Evolutionary conservation across 2,329 filamentous ascomycete genomes (phyloP).

Genomic region (Fusarium sp.): DNA sequence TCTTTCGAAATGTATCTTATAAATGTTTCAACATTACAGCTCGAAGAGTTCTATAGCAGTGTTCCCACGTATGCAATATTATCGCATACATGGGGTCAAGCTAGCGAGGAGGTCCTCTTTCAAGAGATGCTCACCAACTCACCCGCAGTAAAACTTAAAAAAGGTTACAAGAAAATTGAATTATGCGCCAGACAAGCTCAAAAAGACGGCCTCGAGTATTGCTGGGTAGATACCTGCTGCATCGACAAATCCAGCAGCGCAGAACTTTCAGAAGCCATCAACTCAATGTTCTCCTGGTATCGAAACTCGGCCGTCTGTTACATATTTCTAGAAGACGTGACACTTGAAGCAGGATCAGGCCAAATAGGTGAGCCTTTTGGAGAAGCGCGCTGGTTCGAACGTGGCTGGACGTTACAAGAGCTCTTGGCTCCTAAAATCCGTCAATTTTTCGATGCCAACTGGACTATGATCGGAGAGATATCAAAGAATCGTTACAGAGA

Average conservation of each 20-base stretch:
- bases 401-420: conserved; percentile 47
- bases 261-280: conserved; percentile 50
- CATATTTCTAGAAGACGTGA: conserved; percentile 42
- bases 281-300: conserved; percentile 48
- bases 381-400: conserved; percentile 37
- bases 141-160: conserved; percentile 9
- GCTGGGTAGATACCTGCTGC: conserved; percentile 51
- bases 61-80: conserved; percentile 37
- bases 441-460: conserved; percentile 46
- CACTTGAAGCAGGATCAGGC: not conserved
- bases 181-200: conserved; percentile 33
- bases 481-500: conserved; percentile 16
- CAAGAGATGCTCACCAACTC: conserved; percentile 8
- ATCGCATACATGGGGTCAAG: conserved; percentile 35
- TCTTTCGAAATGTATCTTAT: conserved; percentile 34
- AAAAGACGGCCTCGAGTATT: conserved; percentile 28
- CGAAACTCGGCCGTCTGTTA: conserved; percentile 42
- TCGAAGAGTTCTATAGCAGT: conserved; percentile 31
- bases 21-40: conserved; percentile 17
- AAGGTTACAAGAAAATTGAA: conserved; percentile 45
- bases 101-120: conserved; percentile 14
- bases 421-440: conserved; percentile 46
- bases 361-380: conserved; percentile 4
- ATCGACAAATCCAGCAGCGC: conserved; percentile 42
- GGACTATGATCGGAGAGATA: conserved; percentile 46